Evolutionary conservation across 2,329 filamentous ascomycete species (phyloP).

Genomic region (Ascochyta pisi): DNA sequence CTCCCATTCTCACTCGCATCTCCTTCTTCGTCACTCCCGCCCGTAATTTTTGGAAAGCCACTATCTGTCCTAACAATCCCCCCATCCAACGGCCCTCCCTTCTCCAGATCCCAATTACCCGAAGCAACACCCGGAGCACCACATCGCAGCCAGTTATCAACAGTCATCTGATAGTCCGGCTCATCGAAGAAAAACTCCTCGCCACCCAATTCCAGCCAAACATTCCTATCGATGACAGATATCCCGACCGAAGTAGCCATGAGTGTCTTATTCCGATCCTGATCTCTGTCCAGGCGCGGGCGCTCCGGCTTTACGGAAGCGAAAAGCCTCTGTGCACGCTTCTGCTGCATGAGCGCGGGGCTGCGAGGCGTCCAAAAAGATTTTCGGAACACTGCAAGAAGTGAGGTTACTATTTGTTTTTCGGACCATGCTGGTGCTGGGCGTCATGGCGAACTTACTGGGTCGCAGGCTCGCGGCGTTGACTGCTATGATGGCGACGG

Average conservation of each 20-base stretch:
- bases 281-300: neutral
- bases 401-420: neutral
- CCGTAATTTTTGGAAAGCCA: neutral
- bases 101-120: neutral
- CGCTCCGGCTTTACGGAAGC: neutral
- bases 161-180: constrained; percentile 5
- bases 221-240: constrained; percentile 3
- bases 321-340: constrained; percentile 4
- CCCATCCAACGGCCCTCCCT: neutral
- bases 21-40: neutral
- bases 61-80: neutral
- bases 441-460: constrained; percentile 1
- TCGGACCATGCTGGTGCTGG: neutral
- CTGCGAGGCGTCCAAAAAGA: constrained; percentile 2
- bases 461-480: constrained; percentile 19
- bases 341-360: neutral
- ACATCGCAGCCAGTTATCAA: neutral
- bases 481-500: constrained; percentile 21
- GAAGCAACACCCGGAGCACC: neutral
- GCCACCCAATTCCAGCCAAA: constrained; percentile 1
- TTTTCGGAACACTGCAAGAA: constrained; percentile 8
- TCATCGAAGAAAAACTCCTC: constrained; percentile 8
- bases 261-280: neutral
- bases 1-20: neutral
- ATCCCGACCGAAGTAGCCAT: constrained; percentile 10